A percentile compares a stretch with the other conserved stretches of the same genome.
These are phyloP conservation scores for Phialemonium atrogriseum DNA, from an alignment of 2,329 filamentous ascomycete species.

Conservation along the genomic window DNA sequence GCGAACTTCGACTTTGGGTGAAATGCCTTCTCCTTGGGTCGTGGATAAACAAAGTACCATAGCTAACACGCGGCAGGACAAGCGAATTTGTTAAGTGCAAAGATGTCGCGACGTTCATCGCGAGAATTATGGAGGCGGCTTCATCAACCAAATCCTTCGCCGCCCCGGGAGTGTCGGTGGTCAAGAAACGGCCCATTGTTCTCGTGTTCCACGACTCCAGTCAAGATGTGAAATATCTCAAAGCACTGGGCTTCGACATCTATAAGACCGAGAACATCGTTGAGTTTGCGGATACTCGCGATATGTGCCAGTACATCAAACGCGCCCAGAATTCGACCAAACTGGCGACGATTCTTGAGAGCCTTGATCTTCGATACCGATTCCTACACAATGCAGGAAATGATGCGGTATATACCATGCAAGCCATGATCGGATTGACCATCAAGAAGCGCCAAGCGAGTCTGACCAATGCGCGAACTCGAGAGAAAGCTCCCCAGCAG, in stretches of 20 bases:
- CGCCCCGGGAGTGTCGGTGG: constrained; percentile 5
- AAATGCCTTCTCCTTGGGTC: constrained; percentile 3
- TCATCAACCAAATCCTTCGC: too few species aligned
- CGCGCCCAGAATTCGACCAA: constrained; percentile 43
- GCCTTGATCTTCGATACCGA: constrained; percentile 53
- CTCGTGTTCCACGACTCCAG: constrained; percentile 70
- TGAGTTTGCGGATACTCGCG: constrained; percentile 65
- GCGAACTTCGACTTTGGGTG: constrained; percentile 70
- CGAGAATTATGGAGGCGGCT: constrained; percentile 10
- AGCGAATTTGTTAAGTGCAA: constrained; percentile 11
- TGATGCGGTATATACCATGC: constrained; percentile 73
- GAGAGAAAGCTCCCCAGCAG: too few species aligned
- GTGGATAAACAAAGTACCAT: neutral
- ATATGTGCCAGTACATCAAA: constrained; percentile 58
- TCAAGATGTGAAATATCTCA: constrained; percentile 62
- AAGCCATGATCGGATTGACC: constrained; percentile 59
- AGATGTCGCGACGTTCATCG: constrained; percentile 5
- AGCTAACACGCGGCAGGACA: constrained; percentile 4
- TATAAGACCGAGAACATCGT: constrained; percentile 43
- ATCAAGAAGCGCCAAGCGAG: constrained; percentile 23
- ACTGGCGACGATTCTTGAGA: constrained; percentile 52
- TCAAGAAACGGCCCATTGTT: constrained; percentile 42
- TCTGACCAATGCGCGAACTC: too few species aligned
- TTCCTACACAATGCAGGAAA: constrained; percentile 84
- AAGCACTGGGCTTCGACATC: constrained; percentile 54